Percentiles rank a stretch among this genome's conserved stretches.
phyloP scores from a whole-genome alignment of 129 eudicot genomes.

The Flaveria linearis region DNA sequence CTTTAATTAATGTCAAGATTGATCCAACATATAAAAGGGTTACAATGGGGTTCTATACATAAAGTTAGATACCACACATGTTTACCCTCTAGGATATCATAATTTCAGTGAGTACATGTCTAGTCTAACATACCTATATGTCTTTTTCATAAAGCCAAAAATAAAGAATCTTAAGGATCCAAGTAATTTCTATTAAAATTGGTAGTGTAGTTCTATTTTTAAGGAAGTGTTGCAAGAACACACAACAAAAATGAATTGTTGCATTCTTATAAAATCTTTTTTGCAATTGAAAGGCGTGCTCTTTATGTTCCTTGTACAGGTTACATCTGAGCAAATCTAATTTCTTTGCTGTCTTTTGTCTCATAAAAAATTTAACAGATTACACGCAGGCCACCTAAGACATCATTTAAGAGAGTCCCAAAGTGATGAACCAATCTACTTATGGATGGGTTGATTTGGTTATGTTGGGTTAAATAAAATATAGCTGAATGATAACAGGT shows the following conservation, averaged over 20 bases:
- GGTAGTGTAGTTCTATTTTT: not conserved
- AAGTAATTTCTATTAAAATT: not conserved
- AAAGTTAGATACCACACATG: too few species aligned
- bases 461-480: not conserved
- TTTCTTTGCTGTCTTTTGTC: not conserved
- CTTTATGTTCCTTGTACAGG: not conserved
- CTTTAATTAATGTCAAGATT: too few species aligned
- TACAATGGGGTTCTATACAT: too few species aligned
- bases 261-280: not conserved
- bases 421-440: not conserved
- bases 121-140: not conserved
- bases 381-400: not conserved
- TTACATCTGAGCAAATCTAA: not conserved
- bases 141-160: not conserved
- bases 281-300: not conserved
- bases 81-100: too few species aligned
- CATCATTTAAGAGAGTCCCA: not conserved
- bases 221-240: not conserved
- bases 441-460: too few species aligned
- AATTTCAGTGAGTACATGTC: too few species aligned
- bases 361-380: not conserved
- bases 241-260: not conserved
- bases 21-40: too few species aligned
- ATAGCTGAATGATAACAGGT: not conserved
- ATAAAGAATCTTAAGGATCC: not conserved